Conservation (phyloP, 306 rosid species). For the Bauhinia variegata region DNA sequence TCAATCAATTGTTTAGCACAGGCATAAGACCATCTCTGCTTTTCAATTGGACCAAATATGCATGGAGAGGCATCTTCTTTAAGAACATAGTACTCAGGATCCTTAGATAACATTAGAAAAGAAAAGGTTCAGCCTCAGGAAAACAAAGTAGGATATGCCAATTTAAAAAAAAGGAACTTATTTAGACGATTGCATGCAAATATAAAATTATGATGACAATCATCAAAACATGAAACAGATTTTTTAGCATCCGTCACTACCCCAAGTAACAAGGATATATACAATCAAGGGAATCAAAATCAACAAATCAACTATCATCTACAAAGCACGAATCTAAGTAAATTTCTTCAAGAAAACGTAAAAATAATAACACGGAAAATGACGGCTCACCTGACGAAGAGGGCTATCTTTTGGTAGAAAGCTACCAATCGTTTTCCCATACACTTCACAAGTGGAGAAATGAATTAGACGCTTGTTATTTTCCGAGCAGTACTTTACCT, state of each 20-base stretch:
- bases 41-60: slow-evolving; percentile 89
- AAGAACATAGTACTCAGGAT: slow-evolving; percentile 80
- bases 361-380: slow-evolving; percentile 11
- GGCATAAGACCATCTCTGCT: slow-evolving; percentile 97
- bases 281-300: neutral
- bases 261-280: slow-evolving; percentile 1
- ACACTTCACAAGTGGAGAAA: slow-evolving; percentile 96
- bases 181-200: neutral
- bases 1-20: slow-evolving; percentile 95
- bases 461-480: slow-evolving; percentile 87
- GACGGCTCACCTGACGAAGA: slow-evolving; percentile 74
- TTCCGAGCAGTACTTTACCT: slow-evolving; percentile 94
- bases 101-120: slow-evolving; percentile 49
- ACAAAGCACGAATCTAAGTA: slow-evolving; percentile 17
- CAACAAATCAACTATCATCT: slow-evolving; percentile 15
- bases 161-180: neutral
- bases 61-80: slow-evolving; percentile 87
- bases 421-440: slow-evolving; percentile 91
- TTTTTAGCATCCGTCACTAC: no score
- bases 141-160: neutral
- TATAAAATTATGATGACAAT: neutral
- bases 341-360: neutral
- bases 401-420: slow-evolving; percentile 91
- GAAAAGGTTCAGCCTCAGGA: slow-evolving; percentile 16
- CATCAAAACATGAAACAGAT: no score